Conservation (phyloP, 495 filamentous ascomycete species). For the Pseudevernia furfuracea region DNA sequence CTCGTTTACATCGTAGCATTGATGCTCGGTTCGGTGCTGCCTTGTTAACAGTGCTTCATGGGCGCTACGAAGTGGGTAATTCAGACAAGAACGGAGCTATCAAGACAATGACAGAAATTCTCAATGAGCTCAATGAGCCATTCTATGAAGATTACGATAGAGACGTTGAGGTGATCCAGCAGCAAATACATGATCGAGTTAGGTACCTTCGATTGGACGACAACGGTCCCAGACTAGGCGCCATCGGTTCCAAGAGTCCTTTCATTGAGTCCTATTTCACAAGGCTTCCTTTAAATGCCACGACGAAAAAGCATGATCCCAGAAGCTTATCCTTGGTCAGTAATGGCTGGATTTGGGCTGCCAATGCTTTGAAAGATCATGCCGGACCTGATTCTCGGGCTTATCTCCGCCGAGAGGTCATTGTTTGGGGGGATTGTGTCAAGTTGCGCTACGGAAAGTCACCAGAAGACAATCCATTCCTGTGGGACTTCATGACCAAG, state of each 20-base stretch:
- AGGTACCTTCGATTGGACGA: constrained; percentile 89
- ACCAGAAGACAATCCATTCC: constrained; percentile 78
- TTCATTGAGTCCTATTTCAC: constrained; percentile 97
- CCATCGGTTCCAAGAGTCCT: constrained; percentile 65
- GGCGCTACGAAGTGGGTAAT: constrained; percentile 49
- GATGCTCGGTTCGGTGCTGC: constrained; percentile 62
- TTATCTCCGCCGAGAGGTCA: constrained; percentile 89
- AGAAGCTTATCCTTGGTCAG: constrained; percentile 80
- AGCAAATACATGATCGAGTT: constrained; percentile 87
- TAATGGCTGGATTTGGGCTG: constrained; percentile 99
- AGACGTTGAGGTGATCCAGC: constrained; percentile 73
- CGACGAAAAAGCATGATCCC: constrained; percentile 66
- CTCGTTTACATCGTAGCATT: constrained; percentile 62
- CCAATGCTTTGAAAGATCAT: constrained; percentile 87
- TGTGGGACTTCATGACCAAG: constrained; percentile 92
- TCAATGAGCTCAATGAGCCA: constrained; percentile 79
- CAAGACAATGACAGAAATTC: constrained; percentile 39
- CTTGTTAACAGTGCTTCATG: constrained; percentile 60
- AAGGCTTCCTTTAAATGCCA: constrained; percentile 70
- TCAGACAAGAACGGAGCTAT: constrained; percentile 35
- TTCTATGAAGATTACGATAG: constrained; percentile 86
- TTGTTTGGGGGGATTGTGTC: constrained; percentile 97
- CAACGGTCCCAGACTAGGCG: constrained; percentile 80
- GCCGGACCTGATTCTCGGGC: constrained; percentile 81
- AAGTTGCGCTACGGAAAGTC: constrained; percentile 85